Evolutionary conservation across 2,329 filamentous ascomycete genomes (phyloP), one percentile per base, ranked within the genome.

Genomic region (Botrytis deweyae): DNA sequence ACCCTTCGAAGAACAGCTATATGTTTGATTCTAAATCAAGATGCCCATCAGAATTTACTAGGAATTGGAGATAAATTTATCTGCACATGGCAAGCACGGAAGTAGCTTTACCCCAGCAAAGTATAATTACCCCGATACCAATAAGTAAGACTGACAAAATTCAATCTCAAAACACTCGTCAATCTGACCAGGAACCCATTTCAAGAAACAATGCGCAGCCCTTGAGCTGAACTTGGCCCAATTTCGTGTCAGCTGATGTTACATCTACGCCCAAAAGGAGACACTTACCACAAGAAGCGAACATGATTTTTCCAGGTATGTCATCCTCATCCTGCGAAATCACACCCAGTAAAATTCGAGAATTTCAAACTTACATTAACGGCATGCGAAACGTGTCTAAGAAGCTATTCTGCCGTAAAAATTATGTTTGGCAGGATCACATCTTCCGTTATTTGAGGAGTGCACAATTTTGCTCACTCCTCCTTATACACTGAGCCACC

Each of bases 181-280:
- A 72, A 72, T 36, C 38, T 52, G 36, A 68, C 49, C 25, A 42
- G 36, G 46, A 40, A 36, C 44, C 14, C 22, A 55, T 42, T 42
- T 40, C 36, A 68, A 68, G 46, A 29, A 68, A 55, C 9, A 29
- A 0, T 68, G 38, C 36, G 12, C 65, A 55, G 44, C 59, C 70
- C 46, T 66, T 8, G 14, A 18, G 38, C 67, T 68, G 63, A 52
- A 38, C 62, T 46, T 67, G 71, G 52, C 64, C 20, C 33, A 49
- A 20, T 25, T 40, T 29, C 29, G 68, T 67, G 71, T 72, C 71
- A 72, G 71, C 64, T 72, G 71, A 69, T 36, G 71, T 69, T 69
- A 49, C 55, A 72, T 49, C 40, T 58, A 22, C 9, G 12, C 29
- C 36, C 49, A 58, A 42, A 68, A 68, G 36, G 44, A 67, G 46